Evolutionary conservation across 306 rosid species (phyloP).

Genomic region (Inga leiocalycina): DNA sequence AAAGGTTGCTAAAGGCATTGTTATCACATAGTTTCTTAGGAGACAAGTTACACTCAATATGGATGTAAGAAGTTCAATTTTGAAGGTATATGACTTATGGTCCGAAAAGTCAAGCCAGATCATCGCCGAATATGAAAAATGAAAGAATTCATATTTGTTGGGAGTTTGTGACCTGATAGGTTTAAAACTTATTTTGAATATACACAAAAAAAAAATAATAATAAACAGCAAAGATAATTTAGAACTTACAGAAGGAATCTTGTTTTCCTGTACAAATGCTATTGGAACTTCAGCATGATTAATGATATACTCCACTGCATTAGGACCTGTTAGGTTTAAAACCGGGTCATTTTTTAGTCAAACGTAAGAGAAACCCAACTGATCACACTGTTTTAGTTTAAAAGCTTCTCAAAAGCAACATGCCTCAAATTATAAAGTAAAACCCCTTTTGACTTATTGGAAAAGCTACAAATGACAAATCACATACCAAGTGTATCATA

Average conservation of each 20-base stretch:
- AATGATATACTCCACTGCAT: conserved; percentile 91
- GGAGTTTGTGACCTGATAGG: too few species aligned
- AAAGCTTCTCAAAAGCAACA: neutral
- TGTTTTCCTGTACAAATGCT: conserved; percentile 86
- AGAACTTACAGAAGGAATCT: conserved; percentile 78
- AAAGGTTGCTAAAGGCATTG: neutral
- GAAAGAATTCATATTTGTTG: neutral
- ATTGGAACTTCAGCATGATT: conserved; percentile 89
- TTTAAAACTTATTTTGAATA: too few species aligned
- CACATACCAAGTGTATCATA: conserved; percentile 85
- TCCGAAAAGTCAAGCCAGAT: neutral
- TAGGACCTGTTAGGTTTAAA: conserved; percentile 68
- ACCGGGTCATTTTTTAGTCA: conserved; percentile 21
- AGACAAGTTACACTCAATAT: neutral
- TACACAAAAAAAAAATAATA: neutral
- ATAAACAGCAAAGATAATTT: neutral
- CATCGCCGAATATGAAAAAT: neutral
- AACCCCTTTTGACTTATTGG: conserved; percentile 9
- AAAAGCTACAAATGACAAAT: conserved; percentile 3
- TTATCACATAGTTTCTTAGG: neutral
- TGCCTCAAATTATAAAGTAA: conserved; percentile 6
- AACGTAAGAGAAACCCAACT: neutral
- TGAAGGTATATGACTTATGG: neutral
- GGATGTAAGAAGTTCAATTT: neutral
- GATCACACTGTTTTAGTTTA: neutral